phyloP scores from a whole-genome alignment of 1,284 basidiomycete genomes.

The Rhodofomes roseus region DNA sequence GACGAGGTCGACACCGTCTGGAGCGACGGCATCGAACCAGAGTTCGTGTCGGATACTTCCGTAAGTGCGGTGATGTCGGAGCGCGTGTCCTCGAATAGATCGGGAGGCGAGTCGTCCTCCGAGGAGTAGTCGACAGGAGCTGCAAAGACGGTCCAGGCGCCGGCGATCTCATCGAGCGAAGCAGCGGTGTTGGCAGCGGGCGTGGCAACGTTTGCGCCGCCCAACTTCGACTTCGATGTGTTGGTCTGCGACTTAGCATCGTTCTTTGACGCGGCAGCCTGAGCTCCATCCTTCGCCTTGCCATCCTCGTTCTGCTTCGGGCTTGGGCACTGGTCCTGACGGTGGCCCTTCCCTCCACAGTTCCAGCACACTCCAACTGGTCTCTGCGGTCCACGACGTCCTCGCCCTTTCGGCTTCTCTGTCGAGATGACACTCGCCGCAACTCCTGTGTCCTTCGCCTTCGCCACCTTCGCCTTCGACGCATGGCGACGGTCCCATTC shows the following conservation, averaged over 20 bases:
- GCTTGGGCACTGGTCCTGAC: constrained; percentile 9
- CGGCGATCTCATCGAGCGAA: background rate
- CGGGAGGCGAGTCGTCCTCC: background rate
- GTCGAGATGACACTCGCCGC: constrained; percentile 5
- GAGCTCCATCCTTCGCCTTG: background rate
- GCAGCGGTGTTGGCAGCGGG: background rate
- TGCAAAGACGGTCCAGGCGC: background rate
- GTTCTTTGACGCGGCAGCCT: background rate
- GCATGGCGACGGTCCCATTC: constrained; percentile 2
- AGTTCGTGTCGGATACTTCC: background rate
- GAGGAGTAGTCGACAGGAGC: background rate
- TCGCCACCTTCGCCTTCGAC: background rate
- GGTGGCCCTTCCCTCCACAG: constrained; percentile 9
- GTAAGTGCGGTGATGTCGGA: constrained; percentile 5
- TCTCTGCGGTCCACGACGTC: background rate
- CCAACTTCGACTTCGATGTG: background rate
- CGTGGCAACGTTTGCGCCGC: background rate
- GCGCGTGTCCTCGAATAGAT: background rate
- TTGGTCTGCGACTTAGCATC: constrained; percentile 1
- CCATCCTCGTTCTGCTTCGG: constrained; percentile 1
- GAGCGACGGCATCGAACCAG: background rate
- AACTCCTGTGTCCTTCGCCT: constrained; percentile 5
- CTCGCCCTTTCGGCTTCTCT: constrained; percentile 4
- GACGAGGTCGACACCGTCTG: background rate
- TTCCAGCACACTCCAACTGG: constrained; percentile 9